Base-by-base conservation (phyloP, 192 early-diverging fungal species). In the Podila clonocystis region DNA sequence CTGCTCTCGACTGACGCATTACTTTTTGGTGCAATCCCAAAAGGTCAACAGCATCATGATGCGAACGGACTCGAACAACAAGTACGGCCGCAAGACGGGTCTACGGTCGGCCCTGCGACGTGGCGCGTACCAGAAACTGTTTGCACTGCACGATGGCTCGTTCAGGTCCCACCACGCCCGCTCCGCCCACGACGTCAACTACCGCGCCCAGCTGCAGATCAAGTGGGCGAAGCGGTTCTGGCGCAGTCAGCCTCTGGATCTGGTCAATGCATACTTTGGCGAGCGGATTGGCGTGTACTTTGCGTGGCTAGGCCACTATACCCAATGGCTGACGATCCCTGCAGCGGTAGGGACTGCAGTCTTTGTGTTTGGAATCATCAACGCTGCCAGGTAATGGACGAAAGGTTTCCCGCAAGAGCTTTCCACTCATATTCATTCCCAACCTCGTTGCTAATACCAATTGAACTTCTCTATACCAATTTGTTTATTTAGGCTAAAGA, bases 281-380 rank as follows among this genome's bases (percentile, higher is more conserved):
- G 92, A 93, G 70, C 67, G 85, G 31, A 82, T 90, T 38, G 91
- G 87, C 2, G 82, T 90, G 8, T 93, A 92, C 66, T 92, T 93
- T 84, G 87, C 90, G 9, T 93, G 89, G 88, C 68, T 92, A 22
- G 87, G 90, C 30, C 90, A 88, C 57, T 93, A 90, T 61, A 87
- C 89, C 0, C 76, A 86, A 17, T 92, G 91, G 90, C 65, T 87
- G 5, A 50, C 65, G 19, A 22, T 82, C n/a, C 86, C 90, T 12
- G 74, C 89, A 19, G 9, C 83, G 8, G 31, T 90, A 4, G 92
- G 90, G 0, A 26, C 90, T 8, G 58, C 80, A 8, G 88, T 86
- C 30, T 85, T 89, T 65, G 49, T 87, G 38, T 91, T 86, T 78
- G 89, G 89, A 6, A 38, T 90, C 8, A 67, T 84, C 24, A 74